A percentile compares a stretch with the other conserved stretches of the same genome.
Evolutionary conservation across 2,329 filamentous ascomycete species (phyloP).

Genomic region (Cladosporium cucumerinum): DNA sequence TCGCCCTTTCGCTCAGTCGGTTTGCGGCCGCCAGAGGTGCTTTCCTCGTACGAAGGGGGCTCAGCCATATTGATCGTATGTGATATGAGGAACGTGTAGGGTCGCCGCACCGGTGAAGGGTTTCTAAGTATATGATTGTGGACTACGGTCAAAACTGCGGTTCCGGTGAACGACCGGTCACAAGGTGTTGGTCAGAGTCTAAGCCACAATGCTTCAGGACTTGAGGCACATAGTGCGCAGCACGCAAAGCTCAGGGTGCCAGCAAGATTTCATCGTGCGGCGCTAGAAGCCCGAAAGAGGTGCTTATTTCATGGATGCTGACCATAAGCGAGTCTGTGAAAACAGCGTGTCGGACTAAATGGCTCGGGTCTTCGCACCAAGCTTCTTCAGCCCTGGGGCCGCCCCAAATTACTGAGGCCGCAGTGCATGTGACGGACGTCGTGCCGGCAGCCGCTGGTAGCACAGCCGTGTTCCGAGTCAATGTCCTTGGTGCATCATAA

Average conservation of each 20-base stretch:
- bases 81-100: background rate
- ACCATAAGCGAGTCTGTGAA: background rate
- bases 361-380: background rate
- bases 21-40: conserved; percentile 11
- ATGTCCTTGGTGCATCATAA: background rate
- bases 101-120: background rate
- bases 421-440: background rate
- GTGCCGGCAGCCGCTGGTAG: background rate
- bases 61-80: conserved; percentile 19
- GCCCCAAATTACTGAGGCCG: background rate
- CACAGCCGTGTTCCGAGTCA: background rate
- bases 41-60: conserved; percentile 33
- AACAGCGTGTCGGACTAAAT: background rate
- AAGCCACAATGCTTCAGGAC: background rate
- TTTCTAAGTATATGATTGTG: background rate
- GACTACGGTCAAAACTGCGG: background rate
- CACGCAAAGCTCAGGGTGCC: background rate
- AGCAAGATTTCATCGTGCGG: background rate
- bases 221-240: background rate
- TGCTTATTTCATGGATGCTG: background rate
- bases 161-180: background rate
- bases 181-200: background rate
- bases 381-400: background rate
- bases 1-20: conserved; percentile 17
- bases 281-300: background rate